Evolutionary conservation across 192 early-diverging fungal species (phyloP).

Genomic region (Entrophospora sp.): DNA sequence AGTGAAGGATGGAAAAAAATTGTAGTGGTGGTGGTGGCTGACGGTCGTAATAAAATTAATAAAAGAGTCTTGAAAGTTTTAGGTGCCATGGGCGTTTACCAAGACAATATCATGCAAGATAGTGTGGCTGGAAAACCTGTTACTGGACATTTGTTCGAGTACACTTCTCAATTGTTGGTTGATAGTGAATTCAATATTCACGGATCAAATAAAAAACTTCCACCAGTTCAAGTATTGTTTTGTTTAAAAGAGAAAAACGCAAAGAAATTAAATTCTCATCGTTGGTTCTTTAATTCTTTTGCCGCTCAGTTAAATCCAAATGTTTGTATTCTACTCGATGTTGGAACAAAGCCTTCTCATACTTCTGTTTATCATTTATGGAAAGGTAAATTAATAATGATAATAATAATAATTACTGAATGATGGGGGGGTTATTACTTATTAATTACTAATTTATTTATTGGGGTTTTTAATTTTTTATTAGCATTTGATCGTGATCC

Average conservation of each 20-base stretch:
- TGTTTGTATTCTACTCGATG: constrained; percentile 85
- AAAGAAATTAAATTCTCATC: too few species aligned
- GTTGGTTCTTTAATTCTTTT: too few species aligned
- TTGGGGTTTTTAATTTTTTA: too few species aligned
- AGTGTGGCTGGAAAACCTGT: constrained; percentile 63
- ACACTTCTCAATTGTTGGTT: constrained; percentile 70
- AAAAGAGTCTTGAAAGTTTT: constrained; percentile 64
- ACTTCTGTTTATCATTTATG: constrained; percentile 85
- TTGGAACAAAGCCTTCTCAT: constrained; percentile 78
- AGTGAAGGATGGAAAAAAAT: constrained; percentile 82
- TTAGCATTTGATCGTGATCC: constrained; percentile 73
- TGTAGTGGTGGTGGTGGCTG: constrained; percentile 82
- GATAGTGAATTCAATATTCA: constrained; percentile 56
- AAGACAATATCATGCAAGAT: constrained; percentile 58
- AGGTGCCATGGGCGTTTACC: constrained; percentile 70
- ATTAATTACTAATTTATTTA: too few species aligned
- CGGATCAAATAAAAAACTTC: constrained; percentile 58
- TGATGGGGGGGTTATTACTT: too few species aligned
- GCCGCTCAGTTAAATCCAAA: constrained; percentile 69
- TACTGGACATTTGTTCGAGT: constrained; percentile 80
- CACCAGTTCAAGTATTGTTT: constrained; percentile 84
- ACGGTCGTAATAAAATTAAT: constrained; percentile 74
- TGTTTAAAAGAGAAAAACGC: too few species aligned
- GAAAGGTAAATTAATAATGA: too few species aligned
- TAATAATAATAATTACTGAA: too few species aligned